A percentile compares a stretch with the other conserved stretches of the same genome.
Evolutionary conservation across 2,329 filamentous ascomycete species (phyloP).

Genomic region (Chalaropsis ovoidea): DNA sequence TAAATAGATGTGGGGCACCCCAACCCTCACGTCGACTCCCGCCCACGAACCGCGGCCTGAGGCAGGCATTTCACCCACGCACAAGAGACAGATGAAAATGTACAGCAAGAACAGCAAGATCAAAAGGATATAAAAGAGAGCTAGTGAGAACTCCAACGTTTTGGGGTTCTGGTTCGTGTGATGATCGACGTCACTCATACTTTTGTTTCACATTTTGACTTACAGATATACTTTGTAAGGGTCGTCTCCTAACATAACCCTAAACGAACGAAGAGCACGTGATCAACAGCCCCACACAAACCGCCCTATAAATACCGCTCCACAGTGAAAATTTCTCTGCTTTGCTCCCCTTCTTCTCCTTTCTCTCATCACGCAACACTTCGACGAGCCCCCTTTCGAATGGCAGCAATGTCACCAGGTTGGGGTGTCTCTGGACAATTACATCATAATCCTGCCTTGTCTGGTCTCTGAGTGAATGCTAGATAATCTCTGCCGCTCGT

Average conservation of each 20-base stretch:
- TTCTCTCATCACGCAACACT: constrained; percentile 32
- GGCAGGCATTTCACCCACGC: neutral
- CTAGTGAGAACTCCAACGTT: constrained; percentile 1
- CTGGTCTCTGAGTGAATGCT: constrained; percentile 29
- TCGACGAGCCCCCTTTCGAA: constrained; percentile 23
- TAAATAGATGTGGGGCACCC: neutral
- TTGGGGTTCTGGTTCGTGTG: neutral
- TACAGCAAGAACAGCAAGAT: neutral
- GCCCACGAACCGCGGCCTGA: neutral
- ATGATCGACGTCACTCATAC: constrained; percentile 5
- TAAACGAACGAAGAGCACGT: neutral
- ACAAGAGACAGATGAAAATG: neutral
- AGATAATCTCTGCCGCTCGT: constrained; percentile 35
- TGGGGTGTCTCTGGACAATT: constrained; percentile 25
- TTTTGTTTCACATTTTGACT: neutral
- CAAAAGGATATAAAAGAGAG: neutral
- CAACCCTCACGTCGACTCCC: neutral
- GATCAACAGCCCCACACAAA: neutral
- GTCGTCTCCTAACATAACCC: neutral
- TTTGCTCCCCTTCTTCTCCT: constrained; percentile 25
- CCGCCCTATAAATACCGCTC: constrained; percentile 19
- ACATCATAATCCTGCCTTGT: constrained; percentile 14
- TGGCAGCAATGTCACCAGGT: constrained; percentile 2
- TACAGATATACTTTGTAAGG: neutral
- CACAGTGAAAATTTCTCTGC: constrained; percentile 22